Percentiles rank a stretch among this genome's conserved stretches.
These are phyloP conservation scores for Myxozyma lipomycoides DNA, from an alignment of 805 yeast genomes.

Conservation along the genomic window DNA sequence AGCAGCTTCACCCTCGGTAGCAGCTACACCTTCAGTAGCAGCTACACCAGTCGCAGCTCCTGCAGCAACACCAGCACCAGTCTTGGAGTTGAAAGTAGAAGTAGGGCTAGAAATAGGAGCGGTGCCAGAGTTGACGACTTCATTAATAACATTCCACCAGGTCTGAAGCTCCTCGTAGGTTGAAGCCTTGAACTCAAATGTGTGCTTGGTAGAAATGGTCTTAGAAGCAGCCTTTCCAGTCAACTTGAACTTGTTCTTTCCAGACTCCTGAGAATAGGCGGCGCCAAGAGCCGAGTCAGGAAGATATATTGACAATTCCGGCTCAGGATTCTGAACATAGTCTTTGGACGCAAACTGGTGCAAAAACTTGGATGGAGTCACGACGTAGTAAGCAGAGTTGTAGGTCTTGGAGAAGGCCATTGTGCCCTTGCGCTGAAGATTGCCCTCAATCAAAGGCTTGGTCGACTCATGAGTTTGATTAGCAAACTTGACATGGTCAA, in stretches of 20 bases:
- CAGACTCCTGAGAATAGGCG: constrained; percentile 35
- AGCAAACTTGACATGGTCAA: constrained; percentile 39
- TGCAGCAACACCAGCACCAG: constrained; percentile 3
- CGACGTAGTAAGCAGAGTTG: constrained; percentile 44
- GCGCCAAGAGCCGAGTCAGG: constrained; percentile 47
- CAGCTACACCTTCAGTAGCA: not conserved
- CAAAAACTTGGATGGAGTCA: constrained; percentile 45
- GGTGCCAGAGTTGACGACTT: constrained; percentile 16
- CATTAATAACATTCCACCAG: constrained; percentile 45
- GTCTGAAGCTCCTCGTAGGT: constrained; percentile 44
- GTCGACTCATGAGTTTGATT: constrained; percentile 43
- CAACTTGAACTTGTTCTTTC: constrained; percentile 42
- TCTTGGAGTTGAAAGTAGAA: constrained; percentile 6
- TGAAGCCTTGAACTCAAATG: constrained; percentile 43
- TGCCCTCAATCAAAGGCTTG: constrained; percentile 48
- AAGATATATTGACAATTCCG: constrained; percentile 45
- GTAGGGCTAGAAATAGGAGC: constrained; percentile 5
- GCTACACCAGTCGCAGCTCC: not conserved
- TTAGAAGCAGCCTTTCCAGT: constrained; percentile 44
- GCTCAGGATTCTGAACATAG: constrained; percentile 43
- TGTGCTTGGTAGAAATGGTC: constrained; percentile 36
- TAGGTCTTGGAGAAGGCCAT: constrained; percentile 41
- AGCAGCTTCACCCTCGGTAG: not conserved
- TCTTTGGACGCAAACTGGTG: constrained; percentile 48
- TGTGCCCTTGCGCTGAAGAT: constrained; percentile 46